Evolutionary conservation across 495 filamentous ascomycete genomes (phyloP), one percentile per base, ranked within the genome.

Genomic region (Echria macrotheca): DNA sequence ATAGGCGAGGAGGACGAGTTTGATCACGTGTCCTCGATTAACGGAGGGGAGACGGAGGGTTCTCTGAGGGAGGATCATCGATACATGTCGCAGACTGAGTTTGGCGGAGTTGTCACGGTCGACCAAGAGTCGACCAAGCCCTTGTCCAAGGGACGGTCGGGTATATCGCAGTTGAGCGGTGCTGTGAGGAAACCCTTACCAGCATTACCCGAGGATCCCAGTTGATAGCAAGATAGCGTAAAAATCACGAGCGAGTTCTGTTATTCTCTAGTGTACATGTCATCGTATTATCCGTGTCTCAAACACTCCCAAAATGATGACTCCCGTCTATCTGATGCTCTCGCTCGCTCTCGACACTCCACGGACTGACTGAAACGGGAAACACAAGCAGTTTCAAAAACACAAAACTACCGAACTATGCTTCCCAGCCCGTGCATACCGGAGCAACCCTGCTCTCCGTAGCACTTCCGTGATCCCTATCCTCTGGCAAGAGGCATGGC

Each of bases 141-240:
- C 9, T 12, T 49, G 21, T 18, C 21, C 2, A 44, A 46, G 19
- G 29, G 21, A 1, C 46, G 46, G 25, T 50, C 54, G 8, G 19
- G 18, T 1, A 21, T 47, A 11, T 45, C 52, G 18, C 60, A 58
- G 24, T 18, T 53, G 15, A 47, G 54, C n/a, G 54, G 53, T 14
- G n/a, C n/a, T n/a, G 59, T 59, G 15, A 63, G 67, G 45, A 76
- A 77, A 50, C 74, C 73, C 1, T 47, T 78, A n/a, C 74, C 75
- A 39, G 72, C 74, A 38, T 54, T 76, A n/a, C 73, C 75, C 8
- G 69, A 72, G 52, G 65, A 68, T 49, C 62, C 69, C 8, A 67
- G 62, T 52, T 60, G 39, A 51, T 33, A 11, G 5, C 31, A n/a
- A 5, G 8, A 12, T 31, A 31, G 28, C 28, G 12, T 6, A 31